Conservation (phyloP, 805 yeast species). For the Clavispora phyllophila region DNA sequence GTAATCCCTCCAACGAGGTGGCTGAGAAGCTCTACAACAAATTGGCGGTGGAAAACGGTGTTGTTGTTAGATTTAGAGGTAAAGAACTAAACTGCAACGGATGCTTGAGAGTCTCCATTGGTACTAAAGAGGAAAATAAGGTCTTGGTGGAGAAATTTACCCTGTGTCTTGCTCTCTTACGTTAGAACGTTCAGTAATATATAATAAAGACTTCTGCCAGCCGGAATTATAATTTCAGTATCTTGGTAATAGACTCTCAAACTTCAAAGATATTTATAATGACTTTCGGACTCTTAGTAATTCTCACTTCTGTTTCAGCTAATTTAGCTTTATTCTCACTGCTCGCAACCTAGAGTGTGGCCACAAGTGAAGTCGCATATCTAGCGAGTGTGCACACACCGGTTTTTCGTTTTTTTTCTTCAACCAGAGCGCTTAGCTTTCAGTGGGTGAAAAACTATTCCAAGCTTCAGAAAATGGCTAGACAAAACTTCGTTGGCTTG, state of each 20-base stretch:
- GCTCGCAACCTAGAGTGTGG: too few relatives aligned
- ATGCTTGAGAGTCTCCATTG: conserved; percentile 80
- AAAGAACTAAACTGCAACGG: conserved; percentile 86
- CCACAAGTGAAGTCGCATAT: too few relatives aligned
- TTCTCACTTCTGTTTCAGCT: too few relatives aligned
- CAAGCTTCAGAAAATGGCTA: conserved; percentile 52
- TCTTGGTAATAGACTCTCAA: too few relatives aligned
- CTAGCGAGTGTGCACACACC: conserved; percentile 3
- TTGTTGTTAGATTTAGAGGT: conserved; percentile 91
- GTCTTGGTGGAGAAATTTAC: conserved; percentile 47
- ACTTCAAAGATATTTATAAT: too few relatives aligned
- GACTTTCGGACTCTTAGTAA: too few relatives aligned
- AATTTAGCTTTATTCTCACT: too few relatives aligned
- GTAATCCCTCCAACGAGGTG: conserved; percentile 59
- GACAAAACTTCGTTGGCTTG: conserved; percentile 86
- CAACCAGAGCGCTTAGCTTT: background rate
- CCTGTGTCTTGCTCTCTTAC: conserved; percentile 11
- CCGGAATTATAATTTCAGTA: too few relatives aligned
- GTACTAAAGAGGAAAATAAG: conserved; percentile 73
- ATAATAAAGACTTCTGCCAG: too few relatives aligned
- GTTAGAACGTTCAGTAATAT: background rate
- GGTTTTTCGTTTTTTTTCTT: background rate
- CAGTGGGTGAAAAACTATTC: background rate
- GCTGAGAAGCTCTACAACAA: conserved; percentile 64
- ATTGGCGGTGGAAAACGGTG: conserved; percentile 67